Evolutionary conservation across 2,329 filamentous ascomycete genomes (phyloP), one percentile per base, ranked within the genome.

Genomic region (Venturia aucupariae): DNA sequence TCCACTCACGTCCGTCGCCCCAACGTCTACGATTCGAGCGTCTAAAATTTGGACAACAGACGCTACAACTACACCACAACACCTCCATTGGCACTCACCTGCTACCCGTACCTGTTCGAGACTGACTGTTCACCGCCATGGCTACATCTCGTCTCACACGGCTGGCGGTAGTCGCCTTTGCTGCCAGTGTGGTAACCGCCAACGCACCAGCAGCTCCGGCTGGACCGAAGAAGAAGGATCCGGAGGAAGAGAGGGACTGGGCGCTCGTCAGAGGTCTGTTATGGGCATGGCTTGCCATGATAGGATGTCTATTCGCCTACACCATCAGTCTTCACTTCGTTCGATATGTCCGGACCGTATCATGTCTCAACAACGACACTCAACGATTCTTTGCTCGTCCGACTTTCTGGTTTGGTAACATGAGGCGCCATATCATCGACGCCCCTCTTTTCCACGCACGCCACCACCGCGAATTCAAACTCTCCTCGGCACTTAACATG

Each of bases 321-420:
- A 39, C 30, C 67, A 74, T 87, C 67, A 75, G 79, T 64, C 81
- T 85, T 61, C 80, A 83, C 64, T 76, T 89, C 65, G 79, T 84
- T 65, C 84, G 82, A 68, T 88, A 94, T 71, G 79, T 92, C 44
- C 85, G 92, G 67, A 87, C 84, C 32, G 80, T 96, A 55, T 82
- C 88, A 51, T 90, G 87, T 71, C 82, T 96, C 68, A 87, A 84
- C 77, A 91, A 90, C 77, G 88, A 90, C 68, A 87, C 82, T 1
- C 92, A 96, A 74, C 81, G 84, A 66, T 96, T 91, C 78, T 96
- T 92, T 72, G 82, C 86, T 57, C 78, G 79, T 30, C 82, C 88
- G 6, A 88, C 90, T 67, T 69, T 71, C 61, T 70, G 69, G 39
- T 79, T 74, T 65, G 76, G 78, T 60, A 71, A 68, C 61, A 74